Evolutionary conservation across 2,329 filamentous ascomycete species (phyloP).

Genomic region (Periconia sp.): DNA sequence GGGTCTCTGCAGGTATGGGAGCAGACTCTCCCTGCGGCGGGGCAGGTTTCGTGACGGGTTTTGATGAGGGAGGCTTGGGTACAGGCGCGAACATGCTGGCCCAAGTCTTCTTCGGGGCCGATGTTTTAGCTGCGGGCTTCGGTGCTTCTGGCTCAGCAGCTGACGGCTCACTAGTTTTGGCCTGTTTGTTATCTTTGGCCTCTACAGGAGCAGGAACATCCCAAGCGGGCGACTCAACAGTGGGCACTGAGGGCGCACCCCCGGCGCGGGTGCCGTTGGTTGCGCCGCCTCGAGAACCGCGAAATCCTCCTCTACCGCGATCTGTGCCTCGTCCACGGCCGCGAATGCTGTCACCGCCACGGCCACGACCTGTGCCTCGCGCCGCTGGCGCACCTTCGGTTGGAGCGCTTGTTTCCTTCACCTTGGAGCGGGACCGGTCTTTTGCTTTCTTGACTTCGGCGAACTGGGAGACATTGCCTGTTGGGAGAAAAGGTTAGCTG

Average conservation of each 20-base stretch:
- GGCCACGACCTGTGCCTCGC: conserved; percentile 30
- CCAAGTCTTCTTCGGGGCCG: conserved; percentile 58
- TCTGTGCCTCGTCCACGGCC: conserved; percentile 68
- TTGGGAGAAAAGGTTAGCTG: conserved; percentile 15
- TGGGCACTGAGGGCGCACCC: conserved; percentile 68
- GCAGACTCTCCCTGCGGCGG: conserved; percentile 46
- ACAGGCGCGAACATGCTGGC: conserved; percentile 58
- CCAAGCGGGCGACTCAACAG: conserved; percentile 72
- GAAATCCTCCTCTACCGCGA: conserved; percentile 55
- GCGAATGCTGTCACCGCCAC: conserved; percentile 45
- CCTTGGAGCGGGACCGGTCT: conserved; percentile 73
- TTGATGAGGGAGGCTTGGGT: conserved; percentile 50
- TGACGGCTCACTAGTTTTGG: conserved; percentile 28
- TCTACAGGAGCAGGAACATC: conserved; percentile 50
- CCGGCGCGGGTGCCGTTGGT: conserved; percentile 66
- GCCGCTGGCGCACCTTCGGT: conserved; percentile 45
- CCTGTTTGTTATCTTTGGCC: conserved; percentile 29
- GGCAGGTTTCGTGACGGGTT: conserved; percentile 42
- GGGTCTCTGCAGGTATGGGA: conserved; percentile 40
- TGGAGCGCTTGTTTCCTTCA: conserved; percentile 65
- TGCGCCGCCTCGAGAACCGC: conserved; percentile 68
- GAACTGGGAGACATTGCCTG: conserved; percentile 83
- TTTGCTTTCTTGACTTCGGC: conserved; percentile 82
- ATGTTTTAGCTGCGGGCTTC: conserved; percentile 37
- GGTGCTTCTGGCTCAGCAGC: conserved; percentile 37